phyloP scores from a whole-genome alignment of 768 basidiomycete species.

The Termitomyces sp. region DNA sequence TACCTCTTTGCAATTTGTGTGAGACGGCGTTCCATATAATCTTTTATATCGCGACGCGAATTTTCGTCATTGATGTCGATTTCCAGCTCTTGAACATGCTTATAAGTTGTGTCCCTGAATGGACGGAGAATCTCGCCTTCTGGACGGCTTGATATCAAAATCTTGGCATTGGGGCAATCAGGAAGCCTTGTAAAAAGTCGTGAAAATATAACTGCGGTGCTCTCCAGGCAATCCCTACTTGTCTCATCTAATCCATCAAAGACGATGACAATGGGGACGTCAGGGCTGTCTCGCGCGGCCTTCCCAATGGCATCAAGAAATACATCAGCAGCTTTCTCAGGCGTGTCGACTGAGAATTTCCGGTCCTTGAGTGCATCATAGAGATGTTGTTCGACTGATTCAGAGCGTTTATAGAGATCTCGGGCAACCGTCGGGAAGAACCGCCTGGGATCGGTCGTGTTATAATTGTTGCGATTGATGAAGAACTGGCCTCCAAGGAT shows the following conservation, averaged over 20 bases:
- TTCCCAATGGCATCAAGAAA: conserved; percentile 10
- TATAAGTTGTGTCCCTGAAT: conserved; percentile 1
- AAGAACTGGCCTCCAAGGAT: conserved; percentile 3
- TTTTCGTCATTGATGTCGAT: conserved; percentile 10
- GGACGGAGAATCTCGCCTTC: conserved; percentile 14
- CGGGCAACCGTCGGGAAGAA: too few species aligned
- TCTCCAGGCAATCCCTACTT: too few species aligned
- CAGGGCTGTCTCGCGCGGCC: not conserved
- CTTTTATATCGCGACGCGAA: conserved; percentile 6
- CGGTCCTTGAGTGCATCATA: not conserved
- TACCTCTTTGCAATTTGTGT: conserved; percentile 4
- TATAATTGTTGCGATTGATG: conserved; percentile 4
- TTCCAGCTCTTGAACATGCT: conserved; percentile 9
- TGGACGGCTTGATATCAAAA: conserved; percentile 16
- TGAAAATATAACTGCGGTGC: too few species aligned
- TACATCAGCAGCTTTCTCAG: conserved; percentile 10
- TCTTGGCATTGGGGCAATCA: not conserved
- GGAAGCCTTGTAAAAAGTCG: too few species aligned
- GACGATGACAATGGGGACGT: too few species aligned
- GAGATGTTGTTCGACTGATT: too few species aligned
- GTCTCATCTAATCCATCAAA: too few species aligned
- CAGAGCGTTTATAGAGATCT: too few species aligned
- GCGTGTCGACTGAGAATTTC: conserved; percentile 6
- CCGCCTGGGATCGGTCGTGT: too few species aligned
- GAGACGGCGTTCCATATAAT: conserved; percentile 1